Evolutionary conservation across 257 asterid genomes (phyloP), one percentile per base, ranked within the genome.

Genomic region (Linaria vulgaris): DNA sequence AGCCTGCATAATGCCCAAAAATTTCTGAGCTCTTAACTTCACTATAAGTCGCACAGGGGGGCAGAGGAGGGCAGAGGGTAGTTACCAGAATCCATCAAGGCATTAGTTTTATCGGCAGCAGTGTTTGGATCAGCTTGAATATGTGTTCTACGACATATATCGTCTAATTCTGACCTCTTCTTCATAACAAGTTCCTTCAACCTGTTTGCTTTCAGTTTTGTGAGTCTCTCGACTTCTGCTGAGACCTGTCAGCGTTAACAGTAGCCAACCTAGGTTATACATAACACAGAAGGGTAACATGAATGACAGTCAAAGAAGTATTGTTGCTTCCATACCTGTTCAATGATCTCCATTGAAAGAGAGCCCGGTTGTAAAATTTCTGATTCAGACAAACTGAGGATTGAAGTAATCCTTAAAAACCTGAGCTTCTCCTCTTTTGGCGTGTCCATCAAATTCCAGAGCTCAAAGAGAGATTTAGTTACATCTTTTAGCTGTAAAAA

Each of bases 21-120:
- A 63, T 63, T 56, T 62, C 46, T 50, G 59, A 34, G 63, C 62
- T 55, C 22, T 31, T 9, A 46, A 47, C 25, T 45, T 62, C 68
- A 56, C 54, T n/a, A 45, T 43, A 12, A 60, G 24, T 38, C 13
- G 21, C 38, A 10, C 27, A 37, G 5, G 6, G 47, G 46, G 31
- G 1, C 10, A 17, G 60, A 37, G 5, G 6, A 38, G 46, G 31
- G 1, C 10, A 17, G 60, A 47, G 48, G 11, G 47, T 3, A 27
- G 22, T 64, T 72, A 91, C 98, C 99, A 39, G 99, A 87, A 67
- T 92, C 97, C 6, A 92, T 89, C 92, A 92, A 69, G 14, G 99
- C 97, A 72, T 63, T 82, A 58, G 89, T 81, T 80, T 92, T 92
- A 62, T 92, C 96, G 76, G 88, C 85, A 68, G 91, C 83, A 6